phyloP scores from a whole-genome alignment of 2,329 filamentous ascomycete species.

The Rhynchosporium graminicola region DNA sequence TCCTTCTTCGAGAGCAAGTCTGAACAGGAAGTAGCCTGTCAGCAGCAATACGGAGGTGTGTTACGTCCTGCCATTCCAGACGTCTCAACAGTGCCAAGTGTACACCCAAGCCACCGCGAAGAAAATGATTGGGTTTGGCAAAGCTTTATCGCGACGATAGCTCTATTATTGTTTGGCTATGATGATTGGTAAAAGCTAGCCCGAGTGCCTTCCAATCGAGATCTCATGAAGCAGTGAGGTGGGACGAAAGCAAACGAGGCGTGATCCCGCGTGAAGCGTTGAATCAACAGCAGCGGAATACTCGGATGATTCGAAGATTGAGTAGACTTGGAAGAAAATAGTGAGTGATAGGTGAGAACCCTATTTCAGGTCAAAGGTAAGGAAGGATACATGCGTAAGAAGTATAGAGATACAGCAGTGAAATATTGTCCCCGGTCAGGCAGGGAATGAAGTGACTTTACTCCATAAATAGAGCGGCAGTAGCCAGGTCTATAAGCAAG shows the following conservation, averaged over 20 bases:
- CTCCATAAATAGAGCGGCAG: too few species aligned
- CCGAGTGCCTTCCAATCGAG: neutral
- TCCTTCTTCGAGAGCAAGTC: too few species aligned
- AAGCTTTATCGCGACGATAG: constrained; percentile 8
- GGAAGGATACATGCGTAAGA: too few species aligned
- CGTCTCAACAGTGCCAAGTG: constrained; percentile 3
- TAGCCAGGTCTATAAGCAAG: too few species aligned
- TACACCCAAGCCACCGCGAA: neutral
- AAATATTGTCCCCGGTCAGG: too few species aligned
- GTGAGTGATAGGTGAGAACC: constrained; percentile 4
- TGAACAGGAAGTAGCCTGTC: too few species aligned
- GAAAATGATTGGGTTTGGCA: constrained; percentile 9
- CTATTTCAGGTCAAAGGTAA: neutral
- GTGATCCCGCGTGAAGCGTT: neutral
- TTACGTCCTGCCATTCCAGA: neutral
- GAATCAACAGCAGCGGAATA: constrained; percentile 1
- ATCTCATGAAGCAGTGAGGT: neutral
- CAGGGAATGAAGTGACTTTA: too few species aligned
- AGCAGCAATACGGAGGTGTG: too few species aligned
- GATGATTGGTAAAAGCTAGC: neutral
- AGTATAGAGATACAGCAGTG: too few species aligned
- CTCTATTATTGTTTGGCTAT: neutral
- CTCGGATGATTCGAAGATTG: neutral
- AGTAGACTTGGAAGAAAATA: neutral
- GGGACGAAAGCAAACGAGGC: neutral